Conservation (phyloP, 805 yeast species). For the Metschnikowia baotianmanensis region DNA sequence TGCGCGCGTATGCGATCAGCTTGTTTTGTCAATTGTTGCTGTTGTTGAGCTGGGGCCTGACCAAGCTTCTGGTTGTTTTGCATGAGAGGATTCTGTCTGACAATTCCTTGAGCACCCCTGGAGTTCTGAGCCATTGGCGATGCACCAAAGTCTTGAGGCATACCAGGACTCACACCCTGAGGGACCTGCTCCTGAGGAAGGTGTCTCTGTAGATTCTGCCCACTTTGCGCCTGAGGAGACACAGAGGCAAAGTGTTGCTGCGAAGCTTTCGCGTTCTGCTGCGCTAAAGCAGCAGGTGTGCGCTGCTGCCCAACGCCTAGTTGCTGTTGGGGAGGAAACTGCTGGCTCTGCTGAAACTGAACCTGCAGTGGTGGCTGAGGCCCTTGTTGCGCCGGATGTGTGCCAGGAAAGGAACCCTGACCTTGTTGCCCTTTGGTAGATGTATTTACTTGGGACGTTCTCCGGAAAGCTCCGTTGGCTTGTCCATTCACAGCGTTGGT, state of each 20-base stretch:
- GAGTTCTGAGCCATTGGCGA: constrained; percentile 7
- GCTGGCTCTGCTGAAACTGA: constrained; percentile 13
- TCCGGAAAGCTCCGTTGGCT: constrained; percentile 1
- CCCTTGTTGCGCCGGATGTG: constrained; percentile 8
- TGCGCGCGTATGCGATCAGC: constrained; percentile 17
- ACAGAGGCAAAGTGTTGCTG: constrained; percentile 1
- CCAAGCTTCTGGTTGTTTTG: constrained; percentile 9
- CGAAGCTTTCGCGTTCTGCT: constrained; percentile 4
- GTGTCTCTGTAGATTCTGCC: constrained; percentile 2
- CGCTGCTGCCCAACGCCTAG: constrained; percentile 3
- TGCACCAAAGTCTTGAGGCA: constrained; percentile 5
- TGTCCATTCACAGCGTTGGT: neutral
- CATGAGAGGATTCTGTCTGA: constrained; percentile 6
- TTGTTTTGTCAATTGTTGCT: constrained; percentile 15
- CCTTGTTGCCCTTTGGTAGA: neutral
- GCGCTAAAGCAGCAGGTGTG: constrained; percentile 1
- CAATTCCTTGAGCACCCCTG: constrained; percentile 2
- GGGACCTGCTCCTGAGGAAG: neutral
- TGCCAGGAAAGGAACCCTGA: too few species aligned
- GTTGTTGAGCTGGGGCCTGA: constrained; percentile 11
- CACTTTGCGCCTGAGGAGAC: constrained; percentile 1
- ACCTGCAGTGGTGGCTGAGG: constrained; percentile 2
- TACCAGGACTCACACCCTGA: constrained; percentile 1
- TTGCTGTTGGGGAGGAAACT: constrained; percentile 7
- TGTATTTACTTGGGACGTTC: neutral